phyloP scores from a whole-genome alignment of 2,329 filamentous ascomycete genomes.

The Phyllosticta paracitricarpa region DNA sequence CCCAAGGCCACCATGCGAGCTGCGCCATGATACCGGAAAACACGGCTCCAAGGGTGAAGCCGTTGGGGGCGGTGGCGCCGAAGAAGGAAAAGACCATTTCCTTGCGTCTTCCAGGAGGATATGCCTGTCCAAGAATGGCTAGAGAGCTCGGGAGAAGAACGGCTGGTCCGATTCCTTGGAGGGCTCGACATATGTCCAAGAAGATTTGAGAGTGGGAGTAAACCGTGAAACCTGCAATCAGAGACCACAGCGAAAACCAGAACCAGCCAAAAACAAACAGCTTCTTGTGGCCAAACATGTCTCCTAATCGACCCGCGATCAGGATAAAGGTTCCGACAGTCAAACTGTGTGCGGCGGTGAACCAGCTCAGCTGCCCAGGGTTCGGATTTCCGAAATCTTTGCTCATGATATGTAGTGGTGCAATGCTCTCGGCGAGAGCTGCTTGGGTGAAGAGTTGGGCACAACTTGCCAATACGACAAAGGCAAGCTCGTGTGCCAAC shows the following conservation, averaged over 20 bases:
- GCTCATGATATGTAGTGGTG: conserved; percentile 34
- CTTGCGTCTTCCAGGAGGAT: conserved; percentile 47
- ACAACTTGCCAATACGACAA: conserved; percentile 11
- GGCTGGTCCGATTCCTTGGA: conserved; percentile 49
- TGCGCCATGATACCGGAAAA: conserved; percentile 32
- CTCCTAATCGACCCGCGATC: conserved; percentile 39
- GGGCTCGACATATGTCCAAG: conserved; percentile 23
- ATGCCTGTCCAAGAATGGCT: conserved; percentile 50
- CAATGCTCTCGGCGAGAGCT: conserved; percentile 26
- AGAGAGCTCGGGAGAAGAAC: conserved; percentile 54
- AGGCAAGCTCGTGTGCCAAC: conserved; percentile 11
- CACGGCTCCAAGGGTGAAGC: conserved; percentile 31
- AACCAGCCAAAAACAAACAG: conserved; percentile 40
- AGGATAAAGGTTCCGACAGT: conserved; percentile 44
- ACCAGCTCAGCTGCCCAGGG: conserved; percentile 37
- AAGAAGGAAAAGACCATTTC: conserved; percentile 49
- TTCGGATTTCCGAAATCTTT: conserved; percentile 29
- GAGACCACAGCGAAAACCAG: conserved; percentile 41
- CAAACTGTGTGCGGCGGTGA: conserved; percentile 39
- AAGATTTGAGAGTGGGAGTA: conserved; percentile 30
- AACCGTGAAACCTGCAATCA: conserved; percentile 35
- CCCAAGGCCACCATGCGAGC: conserved; percentile 44
- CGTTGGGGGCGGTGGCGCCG: conserved; percentile 39
- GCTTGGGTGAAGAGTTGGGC: conserved; percentile 34
- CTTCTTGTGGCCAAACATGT: conserved; percentile 41